phyloP scores from a whole-genome alignment of 345 rosid species.

The Salix brachista region DNA sequence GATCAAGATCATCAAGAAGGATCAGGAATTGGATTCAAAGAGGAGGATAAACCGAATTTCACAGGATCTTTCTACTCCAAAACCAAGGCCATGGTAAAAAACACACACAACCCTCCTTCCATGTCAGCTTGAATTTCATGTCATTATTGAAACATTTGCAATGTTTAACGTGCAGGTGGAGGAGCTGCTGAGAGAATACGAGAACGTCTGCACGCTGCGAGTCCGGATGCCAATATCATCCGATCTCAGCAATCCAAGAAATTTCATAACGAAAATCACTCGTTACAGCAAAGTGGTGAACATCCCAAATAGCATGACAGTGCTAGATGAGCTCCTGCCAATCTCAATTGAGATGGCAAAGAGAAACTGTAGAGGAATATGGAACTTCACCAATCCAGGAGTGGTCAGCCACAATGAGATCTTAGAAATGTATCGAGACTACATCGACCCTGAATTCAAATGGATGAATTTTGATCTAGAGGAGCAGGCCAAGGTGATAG shows the following conservation, averaged over 20 bases:
- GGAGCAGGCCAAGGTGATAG: slow-evolving; percentile 54
- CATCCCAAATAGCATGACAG: slow-evolving; percentile 64
- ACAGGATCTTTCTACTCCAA: slow-evolving; percentile 51
- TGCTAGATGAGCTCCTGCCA: slow-evolving; percentile 55
- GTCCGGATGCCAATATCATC: slow-evolving; percentile 61
- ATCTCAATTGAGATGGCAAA: slow-evolving; percentile 61
- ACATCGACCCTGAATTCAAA: slow-evolving; percentile 42
- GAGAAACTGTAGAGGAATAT: slow-evolving; percentile 48
- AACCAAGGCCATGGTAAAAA: slow-evolving; percentile 58
- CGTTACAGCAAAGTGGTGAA: slow-evolving; percentile 52
- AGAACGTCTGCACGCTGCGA: slow-evolving; percentile 53
- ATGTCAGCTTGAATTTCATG: background rate
- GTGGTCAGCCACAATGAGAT: slow-evolving; percentile 57
- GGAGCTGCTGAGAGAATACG: slow-evolving; percentile 47
- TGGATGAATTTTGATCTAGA: slow-evolving; percentile 49
- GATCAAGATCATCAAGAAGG: slow-evolving; percentile 47
- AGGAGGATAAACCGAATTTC: slow-evolving; percentile 53
- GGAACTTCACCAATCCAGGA: slow-evolving; percentile 67
- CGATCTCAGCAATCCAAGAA: slow-evolving; percentile 49
- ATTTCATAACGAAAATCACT: slow-evolving; percentile 47
- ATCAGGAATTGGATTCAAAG: slow-evolving; percentile 52
- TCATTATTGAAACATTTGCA: background rate
- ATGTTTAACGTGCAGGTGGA: slow-evolving; percentile 38
- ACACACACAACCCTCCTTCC: background rate
- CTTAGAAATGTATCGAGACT: slow-evolving; percentile 44